phyloP scores from a whole-genome alignment of 2,329 filamentous ascomycete species.

The Ascochyta pisi region DNA sequence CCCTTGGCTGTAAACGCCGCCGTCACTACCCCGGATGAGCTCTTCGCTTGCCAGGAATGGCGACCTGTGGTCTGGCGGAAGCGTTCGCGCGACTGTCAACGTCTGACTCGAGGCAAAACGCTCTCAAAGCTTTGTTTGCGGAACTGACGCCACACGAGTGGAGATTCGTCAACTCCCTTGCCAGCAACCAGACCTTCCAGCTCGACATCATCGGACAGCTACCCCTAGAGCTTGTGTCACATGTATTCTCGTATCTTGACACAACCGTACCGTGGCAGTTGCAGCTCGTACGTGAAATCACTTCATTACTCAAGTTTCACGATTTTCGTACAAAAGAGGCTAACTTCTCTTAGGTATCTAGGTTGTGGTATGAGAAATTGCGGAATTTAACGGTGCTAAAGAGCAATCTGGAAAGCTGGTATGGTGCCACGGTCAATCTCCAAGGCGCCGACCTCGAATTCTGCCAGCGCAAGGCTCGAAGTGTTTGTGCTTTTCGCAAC shows the following conservation, averaged over 20 bases:
- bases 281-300: conserved; percentile 31
- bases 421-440: conserved; percentile 21
- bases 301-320: neutral
- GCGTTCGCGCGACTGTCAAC: conserved; percentile 27
- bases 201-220: conserved; percentile 46
- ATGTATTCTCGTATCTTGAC: conserved; percentile 46
- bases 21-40: neutral
- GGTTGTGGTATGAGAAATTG: conserved; percentile 40
- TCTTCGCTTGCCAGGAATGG: conserved; percentile 4
- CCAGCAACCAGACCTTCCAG: conserved; percentile 33
- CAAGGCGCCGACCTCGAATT: conserved; percentile 23
- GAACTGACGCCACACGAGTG: conserved; percentile 43
- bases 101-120: conserved; percentile 25
- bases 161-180: conserved; percentile 29
- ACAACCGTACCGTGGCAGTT: conserved; percentile 35
- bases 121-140: conserved; percentile 32
- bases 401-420: conserved; percentile 31
- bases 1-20: neutral
- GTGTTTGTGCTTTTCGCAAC: conserved; percentile 35
- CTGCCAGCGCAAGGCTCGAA: conserved; percentile 29
- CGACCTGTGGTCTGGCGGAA: conserved; percentile 1
- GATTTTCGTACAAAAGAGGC: neutral
- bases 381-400: conserved; percentile 35
- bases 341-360: conserved; percentile 37
- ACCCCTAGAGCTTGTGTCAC: conserved; percentile 48